Base-by-base conservation (phyloP, 257 asterid species). In the Solanum peruvianum region DNA sequence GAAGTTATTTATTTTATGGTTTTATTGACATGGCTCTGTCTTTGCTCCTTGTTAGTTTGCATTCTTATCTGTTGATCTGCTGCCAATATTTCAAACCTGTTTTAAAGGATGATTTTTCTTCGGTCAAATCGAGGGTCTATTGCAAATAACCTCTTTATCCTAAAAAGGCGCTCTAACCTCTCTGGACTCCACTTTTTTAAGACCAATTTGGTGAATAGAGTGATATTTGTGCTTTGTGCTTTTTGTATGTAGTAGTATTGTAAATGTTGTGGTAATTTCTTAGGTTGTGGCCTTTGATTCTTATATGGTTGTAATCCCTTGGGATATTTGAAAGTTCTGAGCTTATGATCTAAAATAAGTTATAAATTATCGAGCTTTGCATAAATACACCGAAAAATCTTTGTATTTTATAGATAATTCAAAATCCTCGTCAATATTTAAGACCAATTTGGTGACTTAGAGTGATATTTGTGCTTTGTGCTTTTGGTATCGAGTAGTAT, bases 41-140 rank as follows among this genome's bases (percentile, higher is more conserved):
- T 80, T 20, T 78, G 9, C 18, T 47, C 29, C 67, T 47, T 80
- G 69, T 3, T 18, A 25, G 25, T 80, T 10, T 78, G 64, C 41
- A 16, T 47, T 31, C 27, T 29, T 37, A 37, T 37, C 39, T 37
- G 39, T 5, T 37, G 39, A 37, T 37, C 39, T 37, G 1, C 39
- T 37, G 62, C 2, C 11, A 18, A 0, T 52, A 52, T 52, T 18
- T 52, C 62, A 18, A 52, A 20, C 25, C 25, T 7, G 25, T 56
- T 56, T 56, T 3, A 25, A 56, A 7, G 66, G 20, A 20, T 7
- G 11, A 56, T 7, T 56, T 56, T 56, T 56, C 15, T 13, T n/a
- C 9, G 0, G 9, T 3, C 1, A 1, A 11, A 2, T 3, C 2
- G 9, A n/a, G 33, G 9, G 18, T 25, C 18, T n/a, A n/a, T 6